A percentile compares a stretch with the other conserved stretches of the same genome.
Evolutionary conservation across 495 filamentous ascomycete species (phyloP).

Genomic region (Rhypophila decipiens): DNA sequence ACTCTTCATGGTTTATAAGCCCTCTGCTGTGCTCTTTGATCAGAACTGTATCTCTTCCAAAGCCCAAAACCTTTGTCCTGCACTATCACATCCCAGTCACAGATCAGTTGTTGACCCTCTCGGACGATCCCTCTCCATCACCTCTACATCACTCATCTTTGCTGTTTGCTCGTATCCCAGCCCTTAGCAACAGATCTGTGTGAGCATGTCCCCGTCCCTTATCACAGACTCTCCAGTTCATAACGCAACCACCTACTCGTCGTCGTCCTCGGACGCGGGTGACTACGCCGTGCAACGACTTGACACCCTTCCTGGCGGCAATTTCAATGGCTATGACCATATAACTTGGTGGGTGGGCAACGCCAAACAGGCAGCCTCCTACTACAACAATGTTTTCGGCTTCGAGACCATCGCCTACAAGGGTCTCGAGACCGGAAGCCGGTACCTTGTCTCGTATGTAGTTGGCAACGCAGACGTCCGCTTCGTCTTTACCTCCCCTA

Average conservation of each 20-base stretch:
- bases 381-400: conserved; percentile 78
- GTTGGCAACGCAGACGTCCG: conserved; percentile 68
- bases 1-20: too few species aligned
- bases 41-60: too few species aligned
- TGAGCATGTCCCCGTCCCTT: conserved; percentile 67
- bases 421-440: conserved; percentile 79
- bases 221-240: conserved; percentile 46
- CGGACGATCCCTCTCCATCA: too few species aligned
- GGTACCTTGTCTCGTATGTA: conserved; percentile 71
- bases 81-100: too few species aligned
- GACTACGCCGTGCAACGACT: conserved; percentile 38
- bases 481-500: conserved; percentile 78
- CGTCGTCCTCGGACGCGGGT: conserved; percentile 33
- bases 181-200: conserved; percentile 5
- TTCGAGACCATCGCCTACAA: conserved; percentile 75
- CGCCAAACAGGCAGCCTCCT: conserved; percentile 84
- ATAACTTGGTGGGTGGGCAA: conserved; percentile 93
- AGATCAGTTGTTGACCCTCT: conserved; percentile 4
- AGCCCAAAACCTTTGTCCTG: too few species aligned
- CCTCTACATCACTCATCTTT: too few species aligned
- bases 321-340: conserved; percentile 80
- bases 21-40: too few species aligned
- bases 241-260: conserved; percentile 25
- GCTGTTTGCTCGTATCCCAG: too few species aligned
- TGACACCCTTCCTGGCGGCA: conserved; percentile 34